Conservation (phyloP, 345 rosid species). For the Mangifera indica region DNA sequence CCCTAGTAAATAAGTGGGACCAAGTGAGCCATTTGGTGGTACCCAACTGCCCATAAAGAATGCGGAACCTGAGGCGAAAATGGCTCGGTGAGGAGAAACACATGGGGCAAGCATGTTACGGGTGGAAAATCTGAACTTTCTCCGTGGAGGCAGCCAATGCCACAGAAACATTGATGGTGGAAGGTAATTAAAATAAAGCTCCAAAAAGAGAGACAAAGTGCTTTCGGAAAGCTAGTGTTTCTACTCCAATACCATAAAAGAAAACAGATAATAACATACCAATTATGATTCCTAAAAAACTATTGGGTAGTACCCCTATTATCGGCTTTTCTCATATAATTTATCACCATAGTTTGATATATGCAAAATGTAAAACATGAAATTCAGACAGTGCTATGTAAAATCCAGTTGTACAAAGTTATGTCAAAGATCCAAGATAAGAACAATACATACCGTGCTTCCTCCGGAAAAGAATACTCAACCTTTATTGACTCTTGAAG, state of each 20-base stretch:
- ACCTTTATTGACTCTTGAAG: neutral
- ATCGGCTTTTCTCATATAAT: neutral
- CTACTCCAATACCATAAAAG: neutral
- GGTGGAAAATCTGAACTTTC: neutral
- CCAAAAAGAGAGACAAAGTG: neutral
- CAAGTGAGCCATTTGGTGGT: neutral
- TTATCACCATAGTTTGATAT: neutral
- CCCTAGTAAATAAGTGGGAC: neutral
- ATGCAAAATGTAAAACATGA: neutral
- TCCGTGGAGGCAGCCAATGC: neutral
- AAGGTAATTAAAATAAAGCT: neutral
- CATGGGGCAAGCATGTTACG: neutral
- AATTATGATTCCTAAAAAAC: conserved; percentile 2
- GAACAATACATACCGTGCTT: neutral
- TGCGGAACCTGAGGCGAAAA: neutral
- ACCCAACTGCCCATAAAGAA: neutral
- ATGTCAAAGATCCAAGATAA: neutral
- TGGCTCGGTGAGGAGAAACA: neutral
- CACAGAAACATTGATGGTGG: neutral
- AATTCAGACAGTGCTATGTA: neutral
- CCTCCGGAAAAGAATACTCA: neutral
- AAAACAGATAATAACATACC: neutral
- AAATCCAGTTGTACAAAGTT: neutral
- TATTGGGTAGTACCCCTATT: neutral
- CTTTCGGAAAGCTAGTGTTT: neutral